These are phyloP conservation scores for Geotrichum reessii DNA, from an alignment of 1,139 yeast species.

Conservation along the genomic window DNA sequence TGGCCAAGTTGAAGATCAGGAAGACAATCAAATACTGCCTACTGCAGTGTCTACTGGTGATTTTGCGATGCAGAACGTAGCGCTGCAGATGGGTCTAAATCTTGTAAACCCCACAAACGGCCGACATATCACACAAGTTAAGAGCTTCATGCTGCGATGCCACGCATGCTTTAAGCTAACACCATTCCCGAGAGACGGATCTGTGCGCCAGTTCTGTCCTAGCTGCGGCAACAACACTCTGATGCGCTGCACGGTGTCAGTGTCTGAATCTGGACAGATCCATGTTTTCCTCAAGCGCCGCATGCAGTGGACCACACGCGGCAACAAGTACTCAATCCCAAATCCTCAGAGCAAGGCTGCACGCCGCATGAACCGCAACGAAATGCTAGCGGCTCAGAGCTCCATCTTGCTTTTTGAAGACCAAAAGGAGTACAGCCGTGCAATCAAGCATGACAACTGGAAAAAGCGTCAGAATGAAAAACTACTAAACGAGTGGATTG, in stretches of 20 bases:
- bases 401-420: slow-evolving; percentile 68
- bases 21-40: slow-evolving; percentile 35
- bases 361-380: slow-evolving; percentile 28
- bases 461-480: slow-evolving; percentile 81
- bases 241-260: slow-evolving; percentile 83
- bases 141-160: slow-evolving; percentile 92
- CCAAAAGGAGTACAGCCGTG: slow-evolving; percentile 87
- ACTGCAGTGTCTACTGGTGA: slow-evolving; percentile 93
- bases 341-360: slow-evolving; percentile 40
- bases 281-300: slow-evolving; percentile 88
- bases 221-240: slow-evolving; percentile 91
- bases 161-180: slow-evolving; percentile 89
- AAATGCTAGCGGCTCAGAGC: slow-evolving; percentile 14
- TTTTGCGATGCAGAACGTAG: slow-evolving; percentile 94
- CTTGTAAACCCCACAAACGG: slow-evolving; percentile 85
- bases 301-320: slow-evolving; percentile 91
- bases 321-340: slow-evolving; percentile 71
- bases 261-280: slow-evolving; percentile 72
- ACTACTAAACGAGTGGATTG: slow-evolving; percentile 79
- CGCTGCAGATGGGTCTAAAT: slow-evolving; percentile 83
- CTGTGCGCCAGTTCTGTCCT: slow-evolving; percentile 86
- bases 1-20: slow-evolving; percentile 21
- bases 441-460: slow-evolving; percentile 84
- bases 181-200: slow-evolving; percentile 71
- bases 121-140: slow-evolving; percentile 71